Evolutionary conservation across 306 rosid genomes (phyloP).

Genomic region (Citrullus amarus): DNA sequence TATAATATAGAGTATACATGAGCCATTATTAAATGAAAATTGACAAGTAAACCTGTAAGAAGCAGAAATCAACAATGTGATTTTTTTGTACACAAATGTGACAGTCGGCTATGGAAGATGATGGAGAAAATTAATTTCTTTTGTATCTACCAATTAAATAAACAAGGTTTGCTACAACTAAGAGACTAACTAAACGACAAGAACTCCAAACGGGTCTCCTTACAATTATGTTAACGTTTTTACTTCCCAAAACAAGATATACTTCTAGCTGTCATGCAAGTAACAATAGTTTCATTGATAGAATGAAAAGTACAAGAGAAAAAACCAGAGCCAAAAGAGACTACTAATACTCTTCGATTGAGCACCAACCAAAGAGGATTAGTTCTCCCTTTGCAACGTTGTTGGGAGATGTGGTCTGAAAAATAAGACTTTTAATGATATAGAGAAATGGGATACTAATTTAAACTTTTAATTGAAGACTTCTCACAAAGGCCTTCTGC

Average conservation of each 20-base stretch:
- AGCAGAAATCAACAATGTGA: background rate
- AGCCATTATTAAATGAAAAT: background rate
- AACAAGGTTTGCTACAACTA: background rate
- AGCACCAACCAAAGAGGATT: background rate
- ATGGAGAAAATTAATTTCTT: background rate
- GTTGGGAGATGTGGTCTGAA: background rate
- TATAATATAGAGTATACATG: background rate
- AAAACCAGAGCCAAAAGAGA: background rate
- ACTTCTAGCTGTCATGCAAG: background rate
- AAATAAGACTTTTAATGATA: background rate
- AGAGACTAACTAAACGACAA: background rate
- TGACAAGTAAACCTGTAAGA: background rate
- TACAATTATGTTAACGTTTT: background rate
- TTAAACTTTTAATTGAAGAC: background rate
- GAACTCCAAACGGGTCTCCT: background rate
- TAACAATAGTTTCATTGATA: background rate
- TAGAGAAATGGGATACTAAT: background rate
- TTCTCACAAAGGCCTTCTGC: background rate
- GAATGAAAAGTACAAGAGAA: background rate
- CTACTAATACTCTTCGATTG: background rate
- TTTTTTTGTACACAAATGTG: background rate
- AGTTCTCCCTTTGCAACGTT: background rate
- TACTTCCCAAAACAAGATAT: background rate
- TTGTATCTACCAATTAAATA: background rate
- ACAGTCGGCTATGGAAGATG: background rate